Evolutionary conservation across 495 filamentous ascomycete genomes (phyloP), one percentile per base, ranked within the genome.

Genomic region (Penicillium egyptiacum): DNA sequence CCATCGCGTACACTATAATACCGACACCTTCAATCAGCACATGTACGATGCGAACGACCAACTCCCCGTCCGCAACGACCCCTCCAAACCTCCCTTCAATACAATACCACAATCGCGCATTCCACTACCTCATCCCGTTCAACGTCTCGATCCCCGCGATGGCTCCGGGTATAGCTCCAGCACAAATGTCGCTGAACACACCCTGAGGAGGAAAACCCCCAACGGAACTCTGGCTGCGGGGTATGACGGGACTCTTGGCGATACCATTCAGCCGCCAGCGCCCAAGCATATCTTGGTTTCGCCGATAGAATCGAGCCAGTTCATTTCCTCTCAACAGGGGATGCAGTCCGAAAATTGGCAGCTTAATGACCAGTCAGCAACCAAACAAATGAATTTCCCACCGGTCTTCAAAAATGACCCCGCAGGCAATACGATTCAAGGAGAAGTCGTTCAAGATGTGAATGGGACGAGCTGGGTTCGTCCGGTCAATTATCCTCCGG

Each of bases 161-260:
- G 53, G 56, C 26, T 55, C 64, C 1, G 60, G 60, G 6, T 60
- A 66, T 8, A 59, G 50, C 48, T 62, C 68, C 16, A 64, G 53
- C 16, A 22, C 61, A 9, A 72, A 70, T 35, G 62, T 62, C 30
- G 40, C 67, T 5, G 92, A 97, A 72, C 86, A 98, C 72, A 87
- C 91, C 52, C 78, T 98, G 40, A 82, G 94, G 58, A 84, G 94
- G 46, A 98, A 98, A 68, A 98, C 94, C 9, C 94, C 94, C 10
- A 95, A 87, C 62, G 94, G 94, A 22, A 96, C 92, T 19, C 81
- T 98, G 53, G 89, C 91, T 50, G 92, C 90, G 54, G 93, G 91
- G 14, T 98, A 98, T 66, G 93, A 98, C 81, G 93, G 90, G 11
- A 90, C 88, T 7, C 83, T 86, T 2, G 78, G 85, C 26, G 90